Evolutionary conservation across 257 asterid species (phyloP).

Genomic region (Nemophila menziesii): DNA sequence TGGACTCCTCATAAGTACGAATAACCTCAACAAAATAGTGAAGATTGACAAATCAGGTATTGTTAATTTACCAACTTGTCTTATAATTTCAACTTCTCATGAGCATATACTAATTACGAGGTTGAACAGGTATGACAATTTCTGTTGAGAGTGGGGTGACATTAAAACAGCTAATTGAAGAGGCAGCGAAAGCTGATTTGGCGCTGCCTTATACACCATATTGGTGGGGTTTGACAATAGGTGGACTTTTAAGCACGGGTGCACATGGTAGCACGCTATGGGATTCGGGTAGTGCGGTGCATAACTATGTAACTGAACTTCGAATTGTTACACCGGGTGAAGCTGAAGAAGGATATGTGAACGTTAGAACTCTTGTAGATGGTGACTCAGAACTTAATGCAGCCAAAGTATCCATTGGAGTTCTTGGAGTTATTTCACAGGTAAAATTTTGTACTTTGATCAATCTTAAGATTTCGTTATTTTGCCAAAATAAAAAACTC

Average conservation of each 20-base stretch:
- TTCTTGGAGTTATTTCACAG: slow-evolving; percentile 59
- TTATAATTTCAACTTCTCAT: slow-evolving; percentile 40
- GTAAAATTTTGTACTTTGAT: slow-evolving; percentile 6
- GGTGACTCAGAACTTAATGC: slow-evolving; percentile 44
- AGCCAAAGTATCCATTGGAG: slow-evolving; percentile 49
- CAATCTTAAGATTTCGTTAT: not conserved
- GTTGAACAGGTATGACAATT: slow-evolving; percentile 28
- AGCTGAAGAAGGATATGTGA: slow-evolving; percentile 28
- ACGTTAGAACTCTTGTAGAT: slow-evolving; percentile 17
- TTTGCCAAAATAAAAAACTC: too few species aligned
- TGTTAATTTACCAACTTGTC: too few species aligned
- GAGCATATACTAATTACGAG: slow-evolving; percentile 41
- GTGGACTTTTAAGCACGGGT: too few species aligned
- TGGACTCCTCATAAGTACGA: slow-evolving; percentile 38
- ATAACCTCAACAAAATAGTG: too few species aligned
- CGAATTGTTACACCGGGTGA: slow-evolving; percentile 37
- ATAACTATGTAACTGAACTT: slow-evolving; percentile 33
- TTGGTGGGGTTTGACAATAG: slow-evolving; percentile 75
- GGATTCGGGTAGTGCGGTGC: slow-evolving; percentile 58
- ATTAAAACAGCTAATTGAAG: too few species aligned
- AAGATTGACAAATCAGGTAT: slow-evolving; percentile 11
- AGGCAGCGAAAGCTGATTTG: slow-evolving; percentile 20
- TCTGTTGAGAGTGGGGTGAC: too few species aligned
- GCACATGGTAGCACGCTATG: too few species aligned
- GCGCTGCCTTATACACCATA: slow-evolving; percentile 48